Conservation (phyloP, 805 yeast species). For the Sungouiozyma ichnusensis region DNA sequence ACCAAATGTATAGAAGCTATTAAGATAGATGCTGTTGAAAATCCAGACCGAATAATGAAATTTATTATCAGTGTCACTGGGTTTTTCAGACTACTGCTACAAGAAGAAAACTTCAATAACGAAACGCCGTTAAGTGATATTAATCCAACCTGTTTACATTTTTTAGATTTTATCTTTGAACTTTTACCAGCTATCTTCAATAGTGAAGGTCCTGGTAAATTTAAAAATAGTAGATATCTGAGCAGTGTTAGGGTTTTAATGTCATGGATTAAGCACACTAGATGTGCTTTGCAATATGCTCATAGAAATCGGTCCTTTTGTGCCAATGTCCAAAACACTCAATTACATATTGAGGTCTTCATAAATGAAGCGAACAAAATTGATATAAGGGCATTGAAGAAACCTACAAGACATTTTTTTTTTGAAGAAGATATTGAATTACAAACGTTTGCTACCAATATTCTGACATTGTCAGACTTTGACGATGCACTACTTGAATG, state of each 20-base stretch:
- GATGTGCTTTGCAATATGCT: slow-evolving; percentile 28
- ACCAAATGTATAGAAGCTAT: slow-evolving; percentile 1
- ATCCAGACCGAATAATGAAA: neutral
- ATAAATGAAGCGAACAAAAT: slow-evolving; percentile 3
- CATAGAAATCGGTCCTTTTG: slow-evolving; percentile 23
- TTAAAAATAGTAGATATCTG: slow-evolving; percentile 13
- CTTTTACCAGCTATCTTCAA: slow-evolving; percentile 22
- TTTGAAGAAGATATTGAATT: slow-evolving; percentile 13
- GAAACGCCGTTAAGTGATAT: neutral
- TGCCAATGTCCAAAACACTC: slow-evolving; percentile 12
- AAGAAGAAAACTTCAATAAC: neutral
- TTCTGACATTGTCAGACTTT: slow-evolving; percentile 10
- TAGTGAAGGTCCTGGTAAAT: slow-evolving; percentile 10
- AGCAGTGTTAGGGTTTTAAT: slow-evolving; percentile 39
- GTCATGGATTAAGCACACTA: slow-evolving; percentile 45
- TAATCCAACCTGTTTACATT: slow-evolving; percentile 25
- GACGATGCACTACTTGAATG: slow-evolving; percentile 8
- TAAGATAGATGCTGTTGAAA: slow-evolving; percentile 1
- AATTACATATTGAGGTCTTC: slow-evolving; percentile 17
- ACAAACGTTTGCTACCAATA: slow-evolving; percentile 8
- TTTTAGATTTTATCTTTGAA: slow-evolving; percentile 30
- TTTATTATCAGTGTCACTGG: neutral
- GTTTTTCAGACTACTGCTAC: neutral
- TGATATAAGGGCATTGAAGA: slow-evolving; percentile 3
- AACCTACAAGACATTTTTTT: slow-evolving; percentile 8